Percentiles rank a stretch among this genome's conserved stretches.
Evolutionary conservation across 306 rosid species (phyloP).

Genomic region (Prunus armeniaca): DNA sequence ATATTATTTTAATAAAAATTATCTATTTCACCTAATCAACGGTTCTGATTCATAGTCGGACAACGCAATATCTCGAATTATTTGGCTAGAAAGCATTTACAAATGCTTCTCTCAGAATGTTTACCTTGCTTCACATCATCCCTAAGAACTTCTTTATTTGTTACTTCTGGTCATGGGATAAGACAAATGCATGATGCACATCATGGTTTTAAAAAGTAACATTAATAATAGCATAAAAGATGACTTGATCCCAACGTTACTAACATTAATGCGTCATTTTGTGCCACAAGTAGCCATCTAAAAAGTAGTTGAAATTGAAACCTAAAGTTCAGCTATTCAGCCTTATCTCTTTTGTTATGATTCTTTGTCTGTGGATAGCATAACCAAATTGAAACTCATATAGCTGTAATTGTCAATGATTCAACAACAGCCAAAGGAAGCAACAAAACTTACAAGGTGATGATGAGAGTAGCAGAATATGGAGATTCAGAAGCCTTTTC

Average conservation of each 20-base stretch:
- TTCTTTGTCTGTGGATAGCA: not conserved
- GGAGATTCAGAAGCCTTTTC: not conserved
- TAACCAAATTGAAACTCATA: not conserved
- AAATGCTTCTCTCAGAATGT: not conserved
- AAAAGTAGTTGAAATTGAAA: slow-evolving; percentile 6
- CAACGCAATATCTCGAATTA: not conserved
- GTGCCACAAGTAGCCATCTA: slow-evolving; percentile 3
- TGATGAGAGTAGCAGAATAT: not conserved
- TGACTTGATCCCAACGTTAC: slow-evolving; percentile 28
- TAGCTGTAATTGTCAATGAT: not conserved
- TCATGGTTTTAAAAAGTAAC: not conserved
- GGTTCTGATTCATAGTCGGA: not conserved
- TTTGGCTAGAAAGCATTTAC: not conserved
- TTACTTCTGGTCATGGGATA: not conserved
- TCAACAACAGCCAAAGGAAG: not conserved
- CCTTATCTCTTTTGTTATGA: not conserved
- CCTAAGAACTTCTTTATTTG: not conserved
- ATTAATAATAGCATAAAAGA: slow-evolving; percentile 16
- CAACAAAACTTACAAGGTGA: not conserved
- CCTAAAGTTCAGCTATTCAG: not conserved
- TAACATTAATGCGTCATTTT: not conserved
- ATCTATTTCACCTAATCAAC: not conserved
- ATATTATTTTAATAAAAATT: not conserved
- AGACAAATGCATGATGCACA: not conserved
- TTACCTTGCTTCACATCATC: too few relatives aligned